A percentile compares a stretch with the other conserved stretches of the same genome.
Evolutionary conservation across 2,329 filamentous ascomycete species (phyloP).

Genomic region (Claviceps digitariae): DNA sequence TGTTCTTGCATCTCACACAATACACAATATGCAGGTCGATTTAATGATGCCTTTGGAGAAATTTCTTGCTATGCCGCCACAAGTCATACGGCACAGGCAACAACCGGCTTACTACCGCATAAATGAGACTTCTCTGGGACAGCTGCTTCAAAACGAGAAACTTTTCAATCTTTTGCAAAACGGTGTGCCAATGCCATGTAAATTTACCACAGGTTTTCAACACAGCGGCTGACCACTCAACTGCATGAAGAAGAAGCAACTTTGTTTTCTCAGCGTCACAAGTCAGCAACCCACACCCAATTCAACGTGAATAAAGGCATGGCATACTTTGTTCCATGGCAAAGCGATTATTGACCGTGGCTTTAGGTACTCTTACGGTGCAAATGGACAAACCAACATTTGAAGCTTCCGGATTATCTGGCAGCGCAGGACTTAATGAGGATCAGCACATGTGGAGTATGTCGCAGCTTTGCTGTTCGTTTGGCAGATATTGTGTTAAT

Average conservation of each 20-base stretch:
- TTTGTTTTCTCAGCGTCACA: slow-evolving; percentile 70
- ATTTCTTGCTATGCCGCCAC: slow-evolving; percentile 38
- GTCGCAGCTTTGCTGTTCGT: not conserved
- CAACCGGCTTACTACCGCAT: slow-evolving; percentile 49
- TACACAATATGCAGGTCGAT: slow-evolving; percentile 37
- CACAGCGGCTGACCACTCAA: not conserved
- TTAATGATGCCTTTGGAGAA: slow-evolving; percentile 57
- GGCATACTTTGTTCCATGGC: slow-evolving; percentile 1
- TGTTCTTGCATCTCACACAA: not conserved
- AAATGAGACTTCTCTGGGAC: slow-evolving; percentile 50
- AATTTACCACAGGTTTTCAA: no score
- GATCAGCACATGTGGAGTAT: not conserved
- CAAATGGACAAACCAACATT: slow-evolving; percentile 72
- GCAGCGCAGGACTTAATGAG: slow-evolving; percentile 44
- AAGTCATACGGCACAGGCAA: slow-evolving; percentile 27
- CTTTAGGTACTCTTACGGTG: slow-evolving; percentile 53
- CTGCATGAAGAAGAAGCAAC: slow-evolving; percentile 52
- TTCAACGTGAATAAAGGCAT: slow-evolving; percentile 59
- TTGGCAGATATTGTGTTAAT: not conserved
- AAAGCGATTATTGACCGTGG: not conserved
- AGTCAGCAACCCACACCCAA: slow-evolving; percentile 51
- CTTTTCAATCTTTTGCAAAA: slow-evolving; percentile 76
- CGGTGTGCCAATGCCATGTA: slow-evolving; percentile 31
- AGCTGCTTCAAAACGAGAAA: slow-evolving; percentile 61
- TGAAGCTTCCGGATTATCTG: slow-evolving; percentile 68